Conservation (phyloP, 1,284 basidiomycete species). For the Cryptococcus sp. region DNA sequence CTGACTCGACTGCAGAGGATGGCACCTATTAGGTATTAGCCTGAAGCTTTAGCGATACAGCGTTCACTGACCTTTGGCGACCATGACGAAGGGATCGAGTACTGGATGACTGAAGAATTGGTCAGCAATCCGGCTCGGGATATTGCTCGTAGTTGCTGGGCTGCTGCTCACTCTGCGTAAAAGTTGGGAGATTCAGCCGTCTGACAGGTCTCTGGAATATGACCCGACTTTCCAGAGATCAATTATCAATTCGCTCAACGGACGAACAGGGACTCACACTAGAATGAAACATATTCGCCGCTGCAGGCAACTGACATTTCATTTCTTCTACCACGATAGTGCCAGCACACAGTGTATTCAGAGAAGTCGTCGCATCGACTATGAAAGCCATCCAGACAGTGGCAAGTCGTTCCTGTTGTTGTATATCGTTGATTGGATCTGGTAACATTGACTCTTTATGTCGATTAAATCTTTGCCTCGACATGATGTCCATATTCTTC, state of each 20-base stretch:
- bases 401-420: conserved; percentile 35
- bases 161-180: conserved; percentile 17
- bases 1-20: background rate
- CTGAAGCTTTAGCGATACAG: background rate
- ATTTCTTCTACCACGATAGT: conserved; percentile 25
- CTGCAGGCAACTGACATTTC: conserved; percentile 24
- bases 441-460: conserved; percentile 29
- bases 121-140: conserved; percentile 1
- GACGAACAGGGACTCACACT: conserved; percentile 9
- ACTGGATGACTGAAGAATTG: conserved; percentile 27
- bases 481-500: conserved; percentile 30
- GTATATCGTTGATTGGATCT: conserved; percentile 14
- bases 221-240: background rate
- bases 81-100: conserved; percentile 32
- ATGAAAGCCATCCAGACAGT: conserved; percentile 38
- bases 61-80: conserved; percentile 21
- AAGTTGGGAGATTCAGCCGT: conserved; percentile 22
- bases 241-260: background rate
- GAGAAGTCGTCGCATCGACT: conserved; percentile 25
- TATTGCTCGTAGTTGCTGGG: too few species aligned
- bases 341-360: conserved; percentile 29
- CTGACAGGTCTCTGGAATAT: conserved; percentile 27
- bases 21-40: background rate
- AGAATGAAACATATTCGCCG: conserved; percentile 18
- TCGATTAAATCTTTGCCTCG: conserved; percentile 19